A percentile compares a stretch with the other conserved stretches of the same genome.
Evolutionary conservation across 495 filamentous ascomycete genomes (phyloP).

Genomic region (Neurospora sp.): DNA sequence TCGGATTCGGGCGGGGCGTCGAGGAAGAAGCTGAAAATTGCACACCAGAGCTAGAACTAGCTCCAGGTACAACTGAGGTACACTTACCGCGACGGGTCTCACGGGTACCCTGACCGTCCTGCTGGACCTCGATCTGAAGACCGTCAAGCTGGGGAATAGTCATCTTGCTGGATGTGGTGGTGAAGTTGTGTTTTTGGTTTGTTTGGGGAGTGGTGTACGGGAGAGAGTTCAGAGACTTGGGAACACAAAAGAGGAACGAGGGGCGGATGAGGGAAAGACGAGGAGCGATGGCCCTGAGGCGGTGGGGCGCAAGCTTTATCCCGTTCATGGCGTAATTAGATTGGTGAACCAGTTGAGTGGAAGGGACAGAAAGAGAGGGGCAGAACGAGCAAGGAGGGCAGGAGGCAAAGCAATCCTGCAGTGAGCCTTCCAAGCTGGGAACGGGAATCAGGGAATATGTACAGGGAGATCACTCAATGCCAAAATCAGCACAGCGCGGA

Average conservation of each 20-base stretch:
- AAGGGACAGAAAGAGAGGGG: background rate
- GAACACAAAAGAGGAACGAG: conserved; percentile 1
- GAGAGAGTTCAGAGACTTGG: background rate
- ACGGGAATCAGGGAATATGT: background rate
- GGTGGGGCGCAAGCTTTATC: background rate
- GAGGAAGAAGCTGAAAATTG: background rate
- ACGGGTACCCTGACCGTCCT: conserved; percentile 12
- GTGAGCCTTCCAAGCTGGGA: background rate
- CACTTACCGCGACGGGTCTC: conserved; percentile 22
- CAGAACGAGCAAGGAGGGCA: background rate
- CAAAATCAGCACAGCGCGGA: background rate
- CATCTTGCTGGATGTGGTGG: conserved; percentile 15
- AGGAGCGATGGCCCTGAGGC: background rate
- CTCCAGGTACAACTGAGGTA: background rate
- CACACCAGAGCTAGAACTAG: background rate
- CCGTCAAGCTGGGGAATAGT: conserved; percentile 18
- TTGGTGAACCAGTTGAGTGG: background rate
- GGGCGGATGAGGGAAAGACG: background rate
- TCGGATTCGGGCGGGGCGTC: background rate
- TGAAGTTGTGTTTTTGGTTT: background rate
- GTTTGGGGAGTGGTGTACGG: background rate
- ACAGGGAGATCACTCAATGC: background rate
- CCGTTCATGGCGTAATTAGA: background rate
- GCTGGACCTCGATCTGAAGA: conserved; percentile 17
- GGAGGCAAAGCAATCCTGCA: background rate